phyloP scores from a whole-genome alignment of 1,284 basidiomycete species.

The Ceratobasidium sp. region DNA sequence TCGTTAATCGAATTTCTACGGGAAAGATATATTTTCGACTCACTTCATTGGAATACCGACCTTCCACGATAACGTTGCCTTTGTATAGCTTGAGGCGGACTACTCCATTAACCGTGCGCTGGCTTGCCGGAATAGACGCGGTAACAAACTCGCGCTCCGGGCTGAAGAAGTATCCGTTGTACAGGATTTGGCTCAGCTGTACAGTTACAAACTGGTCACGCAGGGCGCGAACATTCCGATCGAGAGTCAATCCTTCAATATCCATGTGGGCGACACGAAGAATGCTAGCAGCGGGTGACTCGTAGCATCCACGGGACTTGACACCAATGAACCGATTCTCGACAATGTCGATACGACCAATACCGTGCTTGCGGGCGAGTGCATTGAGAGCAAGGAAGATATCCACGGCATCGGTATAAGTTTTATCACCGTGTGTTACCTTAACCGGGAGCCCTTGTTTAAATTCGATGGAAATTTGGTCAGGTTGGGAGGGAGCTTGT shows the following conservation, averaged over 20 bases:
- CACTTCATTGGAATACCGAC: constrained; percentile 86
- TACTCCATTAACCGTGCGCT: constrained; percentile 93
- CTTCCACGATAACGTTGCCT: constrained; percentile 94
- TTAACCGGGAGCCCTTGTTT: constrained; percentile 83
- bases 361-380: constrained; percentile 91
- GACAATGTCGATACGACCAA: constrained; percentile 97
- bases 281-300: constrained; percentile 95
- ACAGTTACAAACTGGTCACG: constrained; percentile 95
- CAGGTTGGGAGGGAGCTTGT: constrained; percentile 79
- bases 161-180: constrained; percentile 97
- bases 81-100: constrained; percentile 93
- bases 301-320: constrained; percentile 98
- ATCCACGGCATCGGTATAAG: constrained; percentile 86
- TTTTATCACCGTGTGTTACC: constrained; percentile 63
- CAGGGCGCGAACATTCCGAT: constrained; percentile 93
- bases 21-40: constrained; percentile 42
- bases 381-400: constrained; percentile 93
- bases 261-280: constrained; percentile 95
- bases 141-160: constrained; percentile 96
- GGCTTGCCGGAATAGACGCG: constrained; percentile 85
- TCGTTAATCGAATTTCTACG: not conserved
- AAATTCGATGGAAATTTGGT: constrained; percentile 86
- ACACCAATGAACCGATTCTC: constrained; percentile 99
- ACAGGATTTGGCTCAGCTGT: constrained; percentile 88
- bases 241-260: constrained; percentile 94